phyloP scores from a whole-genome alignment of 129 eudicot species.

The Rutidosis leptorrhynchoides region DNA sequence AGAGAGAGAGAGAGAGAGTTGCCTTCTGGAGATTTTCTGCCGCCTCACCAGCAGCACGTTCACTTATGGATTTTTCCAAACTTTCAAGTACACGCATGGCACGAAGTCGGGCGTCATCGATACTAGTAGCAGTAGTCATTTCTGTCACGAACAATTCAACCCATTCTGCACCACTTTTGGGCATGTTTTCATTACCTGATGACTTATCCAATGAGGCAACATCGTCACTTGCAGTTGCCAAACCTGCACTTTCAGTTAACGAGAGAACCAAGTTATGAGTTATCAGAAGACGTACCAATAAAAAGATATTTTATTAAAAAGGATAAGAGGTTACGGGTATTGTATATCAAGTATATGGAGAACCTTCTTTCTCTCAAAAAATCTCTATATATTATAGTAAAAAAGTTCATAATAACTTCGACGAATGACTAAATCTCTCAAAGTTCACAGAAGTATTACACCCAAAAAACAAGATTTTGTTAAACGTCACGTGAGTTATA shows the following conservation, averaged over 20 bases:
- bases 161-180: slow-evolving; percentile 70
- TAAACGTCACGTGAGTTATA: neutral
- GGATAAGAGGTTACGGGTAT: neutral
- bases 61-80: slow-evolving; percentile 64
- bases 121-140: slow-evolving; percentile 75
- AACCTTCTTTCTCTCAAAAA: neutral
- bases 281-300: neutral
- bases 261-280: neutral
- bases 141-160: slow-evolving; percentile 79
- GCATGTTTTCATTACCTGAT: slow-evolving; percentile 39
- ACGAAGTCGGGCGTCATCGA: slow-evolving; percentile 86
- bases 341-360: neutral
- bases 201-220: slow-evolving; percentile 33
- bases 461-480: neutral
- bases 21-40: slow-evolving; percentile 62
- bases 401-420: neutral
- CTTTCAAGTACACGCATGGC: slow-evolving; percentile 70
- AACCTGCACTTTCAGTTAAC: slow-evolving; percentile 29
- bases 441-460: neutral
- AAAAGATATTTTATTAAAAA: too few relatives aligned
- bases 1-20: neutral
- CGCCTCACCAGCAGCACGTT: slow-evolving; percentile 50
- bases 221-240: slow-evolving; percentile 31
- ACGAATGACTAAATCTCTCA: neutral
- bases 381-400: too few relatives aligned